A percentile compares a stretch with the other conserved stretches of the same genome.
Evolutionary conservation across 1,284 basidiomycete species (phyloP).

Genomic region (Trichosporon sp.): DNA sequence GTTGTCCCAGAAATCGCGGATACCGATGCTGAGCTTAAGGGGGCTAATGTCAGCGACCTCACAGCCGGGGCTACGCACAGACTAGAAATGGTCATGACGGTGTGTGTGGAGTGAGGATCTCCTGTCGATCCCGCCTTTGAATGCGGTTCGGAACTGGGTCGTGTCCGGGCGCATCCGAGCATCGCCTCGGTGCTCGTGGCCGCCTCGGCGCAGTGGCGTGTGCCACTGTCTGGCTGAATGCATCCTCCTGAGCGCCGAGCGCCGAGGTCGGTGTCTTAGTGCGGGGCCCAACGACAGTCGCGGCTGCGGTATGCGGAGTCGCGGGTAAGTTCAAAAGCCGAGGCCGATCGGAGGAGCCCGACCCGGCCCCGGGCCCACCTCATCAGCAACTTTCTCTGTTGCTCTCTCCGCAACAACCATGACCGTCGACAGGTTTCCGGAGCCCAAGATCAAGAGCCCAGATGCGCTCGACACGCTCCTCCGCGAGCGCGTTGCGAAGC

Average conservation of each 20-base stretch:
- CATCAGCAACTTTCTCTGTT: neutral
- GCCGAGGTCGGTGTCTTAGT: conserved; percentile 4
- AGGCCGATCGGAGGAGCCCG: neutral
- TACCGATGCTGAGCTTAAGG: conserved; percentile 6
- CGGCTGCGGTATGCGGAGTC: neutral
- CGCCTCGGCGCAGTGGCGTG: neutral
- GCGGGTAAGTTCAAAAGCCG: neutral
- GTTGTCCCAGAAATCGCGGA: conserved; percentile 17
- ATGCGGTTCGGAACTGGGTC: neutral
- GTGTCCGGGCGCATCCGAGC: neutral
- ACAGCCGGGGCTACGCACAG: neutral
- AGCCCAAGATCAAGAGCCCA: conserved; percentile 17
- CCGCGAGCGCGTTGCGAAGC: conserved; percentile 29
- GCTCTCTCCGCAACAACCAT: conserved; percentile 29
- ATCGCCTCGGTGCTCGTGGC: neutral
- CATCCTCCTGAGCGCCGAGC: neutral
- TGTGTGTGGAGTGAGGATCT: neutral
- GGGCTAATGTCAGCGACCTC: neutral
- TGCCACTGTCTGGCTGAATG: conserved; percentile 6
- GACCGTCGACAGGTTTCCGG: conserved; percentile 40
- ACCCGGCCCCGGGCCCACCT: neutral
- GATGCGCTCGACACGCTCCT: conserved; percentile 35
- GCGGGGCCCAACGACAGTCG: conserved; percentile 11
- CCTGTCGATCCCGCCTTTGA: neutral
- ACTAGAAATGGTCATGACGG: neutral